A percentile compares a stretch with the other conserved stretches of the same genome.
Evolutionary conservation across 2,329 filamentous ascomycete genomes (phyloP).

Genomic region (Pestalotiopsis sp.): DNA sequence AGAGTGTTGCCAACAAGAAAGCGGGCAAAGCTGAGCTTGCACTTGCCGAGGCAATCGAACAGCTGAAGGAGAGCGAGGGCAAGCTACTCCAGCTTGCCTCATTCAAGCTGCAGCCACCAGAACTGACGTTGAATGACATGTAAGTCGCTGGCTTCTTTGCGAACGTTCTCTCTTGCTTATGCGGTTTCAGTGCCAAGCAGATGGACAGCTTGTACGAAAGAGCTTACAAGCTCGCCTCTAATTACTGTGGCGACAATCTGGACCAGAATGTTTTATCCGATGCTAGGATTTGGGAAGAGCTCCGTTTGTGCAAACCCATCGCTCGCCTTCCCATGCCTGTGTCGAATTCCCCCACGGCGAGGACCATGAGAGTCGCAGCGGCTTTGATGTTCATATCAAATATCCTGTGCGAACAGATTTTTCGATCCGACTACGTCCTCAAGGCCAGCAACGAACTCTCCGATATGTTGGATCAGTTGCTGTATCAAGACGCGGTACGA

Average conservation of each 20-base stretch:
- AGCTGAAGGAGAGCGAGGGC: not conserved
- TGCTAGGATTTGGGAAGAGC: not conserved
- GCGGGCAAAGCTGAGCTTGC: not conserved
- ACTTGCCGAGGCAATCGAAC: not conserved
- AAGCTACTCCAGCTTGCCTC: not conserved
- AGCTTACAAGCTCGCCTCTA: not conserved
- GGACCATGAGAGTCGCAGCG: not conserved
- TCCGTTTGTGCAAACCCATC: not conserved
- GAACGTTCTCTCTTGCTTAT: not conserved
- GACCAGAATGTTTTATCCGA: not conserved
- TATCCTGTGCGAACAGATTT: not conserved
- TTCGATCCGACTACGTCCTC: constrained; percentile 5
- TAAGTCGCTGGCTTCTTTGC: not conserved
- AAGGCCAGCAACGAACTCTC: constrained; percentile 4
- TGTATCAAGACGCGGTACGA: not conserved
- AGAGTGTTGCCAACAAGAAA: not conserved
- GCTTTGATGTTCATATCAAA: not conserved
- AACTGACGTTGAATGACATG: not conserved
- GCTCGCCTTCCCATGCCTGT: not conserved
- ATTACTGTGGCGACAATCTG: constrained; percentile 1
- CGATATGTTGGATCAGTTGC: not conserved
- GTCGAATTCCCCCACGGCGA: not conserved
- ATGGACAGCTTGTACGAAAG: not conserved
- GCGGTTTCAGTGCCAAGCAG: not conserved
- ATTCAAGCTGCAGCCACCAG: not conserved